Evolutionary conservation across 2,329 filamentous ascomycete genomes (phyloP).

Genomic region (Raffaelea ambrosiae): DNA sequence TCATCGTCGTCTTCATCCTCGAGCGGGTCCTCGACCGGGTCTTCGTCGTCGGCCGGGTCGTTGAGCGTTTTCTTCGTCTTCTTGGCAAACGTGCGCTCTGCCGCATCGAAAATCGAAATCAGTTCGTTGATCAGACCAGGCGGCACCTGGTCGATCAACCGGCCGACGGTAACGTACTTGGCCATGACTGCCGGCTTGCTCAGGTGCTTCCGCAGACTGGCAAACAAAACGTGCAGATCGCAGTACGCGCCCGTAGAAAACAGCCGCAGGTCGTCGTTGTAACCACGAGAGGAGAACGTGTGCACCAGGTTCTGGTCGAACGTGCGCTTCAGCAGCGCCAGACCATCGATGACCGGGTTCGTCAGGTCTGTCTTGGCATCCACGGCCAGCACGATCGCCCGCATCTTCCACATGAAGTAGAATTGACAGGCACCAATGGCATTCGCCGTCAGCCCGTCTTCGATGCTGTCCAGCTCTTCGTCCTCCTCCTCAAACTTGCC

Average conservation of each 20-base stretch:
- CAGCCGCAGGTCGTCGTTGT: conserved; percentile 70
- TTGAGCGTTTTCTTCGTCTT: conserved; percentile 54
- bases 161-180: conserved; percentile 45
- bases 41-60: conserved; percentile 63
- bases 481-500: conserved; percentile 62
- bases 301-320: conserved; percentile 58
- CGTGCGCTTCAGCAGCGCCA: conserved; percentile 45
- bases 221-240: conserved; percentile 75
- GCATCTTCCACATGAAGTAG: conserved; percentile 93
- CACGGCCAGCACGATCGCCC: conserved; percentile 47
- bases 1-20: conserved; percentile 60
- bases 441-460: conserved; percentile 69
- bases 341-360: conserved; percentile 49
- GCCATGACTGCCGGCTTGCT: conserved; percentile 34
- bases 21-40: conserved; percentile 57
- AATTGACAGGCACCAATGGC: conserved; percentile 71
- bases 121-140: conserved; percentile 57
- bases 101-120: conserved; percentile 65
- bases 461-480: conserved; percentile 63
- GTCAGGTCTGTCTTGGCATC: conserved; percentile 46
- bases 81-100: conserved; percentile 72
- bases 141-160: conserved; percentile 62
- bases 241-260: conserved; percentile 68
- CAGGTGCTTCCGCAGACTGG: conserved; percentile 54
- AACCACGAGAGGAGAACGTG: conserved; percentile 57